phyloP scores from a whole-genome alignment of 1,139 yeast species.

The Blastobotrys illinoisensis region DNA sequence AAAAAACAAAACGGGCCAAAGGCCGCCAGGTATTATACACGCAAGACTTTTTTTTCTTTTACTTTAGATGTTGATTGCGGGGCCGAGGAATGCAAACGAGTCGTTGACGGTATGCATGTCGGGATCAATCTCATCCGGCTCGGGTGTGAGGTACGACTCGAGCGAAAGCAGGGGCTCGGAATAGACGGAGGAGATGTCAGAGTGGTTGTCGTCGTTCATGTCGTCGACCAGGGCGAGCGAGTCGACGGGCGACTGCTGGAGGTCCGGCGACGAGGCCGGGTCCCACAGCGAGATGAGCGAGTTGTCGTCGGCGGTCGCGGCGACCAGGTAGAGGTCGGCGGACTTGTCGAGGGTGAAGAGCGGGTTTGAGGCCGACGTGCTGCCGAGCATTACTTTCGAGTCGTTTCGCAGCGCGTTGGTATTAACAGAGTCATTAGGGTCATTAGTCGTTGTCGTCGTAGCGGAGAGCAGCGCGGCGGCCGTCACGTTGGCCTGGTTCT shows the following conservation, averaged over 20 bases:
- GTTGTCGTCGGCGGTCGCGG: slow-evolving; percentile 5
- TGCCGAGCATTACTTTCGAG: slow-evolving; percentile 10
- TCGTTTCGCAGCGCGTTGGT: slow-evolving; percentile 4
- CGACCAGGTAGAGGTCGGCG: slow-evolving; percentile 6
- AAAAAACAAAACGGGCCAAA: background rate
- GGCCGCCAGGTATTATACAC: background rate
- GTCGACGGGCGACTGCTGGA: slow-evolving; percentile 9
- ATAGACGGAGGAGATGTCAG: slow-evolving; percentile 1
- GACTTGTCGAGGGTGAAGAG: slow-evolving; percentile 5
- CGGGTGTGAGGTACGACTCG: slow-evolving; percentile 25
- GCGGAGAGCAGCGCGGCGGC: background rate
- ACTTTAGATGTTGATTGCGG: background rate
- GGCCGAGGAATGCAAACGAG: background rate
- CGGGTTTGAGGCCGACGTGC: background rate
- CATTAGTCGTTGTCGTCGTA: background rate
- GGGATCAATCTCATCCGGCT: slow-evolving; percentile 17
- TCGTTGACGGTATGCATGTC: background rate
- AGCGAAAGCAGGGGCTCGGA: slow-evolving; percentile 14
- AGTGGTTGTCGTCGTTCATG: slow-evolving; percentile 3
- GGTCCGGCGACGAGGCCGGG: slow-evolving; percentile 11
- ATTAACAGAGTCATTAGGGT: background rate
- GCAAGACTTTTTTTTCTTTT: background rate
- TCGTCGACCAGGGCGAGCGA: slow-evolving; percentile 4
- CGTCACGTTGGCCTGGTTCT: background rate
- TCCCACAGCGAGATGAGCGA: slow-evolving; percentile 6